phyloP scores from a whole-genome alignment of 306 rosid species.

The Gleditsia sinensis region DNA sequence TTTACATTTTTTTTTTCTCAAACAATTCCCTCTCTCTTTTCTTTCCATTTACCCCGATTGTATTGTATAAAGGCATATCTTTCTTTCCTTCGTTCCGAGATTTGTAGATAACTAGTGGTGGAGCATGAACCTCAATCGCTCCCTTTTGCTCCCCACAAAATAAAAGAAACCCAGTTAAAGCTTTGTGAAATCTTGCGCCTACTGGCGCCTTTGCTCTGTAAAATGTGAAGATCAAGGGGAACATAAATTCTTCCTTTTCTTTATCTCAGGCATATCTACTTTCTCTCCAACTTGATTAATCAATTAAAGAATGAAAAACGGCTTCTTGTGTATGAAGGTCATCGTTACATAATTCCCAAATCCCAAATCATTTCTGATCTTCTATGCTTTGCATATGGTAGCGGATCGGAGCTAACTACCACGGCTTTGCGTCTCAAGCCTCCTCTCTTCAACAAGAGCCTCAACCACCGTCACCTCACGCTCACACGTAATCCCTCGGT shows the following conservation, averaged over 20 bases:
- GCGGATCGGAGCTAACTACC: neutral
- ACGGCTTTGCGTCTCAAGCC: conserved; percentile 4
- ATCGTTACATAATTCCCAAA: neutral
- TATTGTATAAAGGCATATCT: neutral
- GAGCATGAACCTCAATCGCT: too few relatives aligned
- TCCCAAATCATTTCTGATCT: neutral
- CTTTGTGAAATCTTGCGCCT: too few relatives aligned
- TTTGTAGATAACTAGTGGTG: too few relatives aligned
- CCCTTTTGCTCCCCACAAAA: neutral
- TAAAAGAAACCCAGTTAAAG: too few relatives aligned
- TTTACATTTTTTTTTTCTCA: neutral
- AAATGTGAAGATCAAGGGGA: too few relatives aligned
- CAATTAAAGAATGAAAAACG: too few relatives aligned
- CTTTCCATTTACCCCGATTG: neutral
- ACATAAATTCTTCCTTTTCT: too few relatives aligned
- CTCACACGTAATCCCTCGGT: neutral
- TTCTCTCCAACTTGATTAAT: too few relatives aligned
- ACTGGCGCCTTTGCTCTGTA: too few relatives aligned
- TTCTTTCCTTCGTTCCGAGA: too few relatives aligned
- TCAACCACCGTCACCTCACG: neutral
- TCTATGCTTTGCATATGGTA: neutral
- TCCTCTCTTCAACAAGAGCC: neutral
- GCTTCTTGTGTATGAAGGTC: neutral
- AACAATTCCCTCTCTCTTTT: neutral
- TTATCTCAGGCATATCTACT: too few relatives aligned